These are phyloP conservation scores for Staphylotrichum longicolle DNA, from an alignment of 495 filamentous ascomycete genomes.

Conservation along the genomic window DNA sequence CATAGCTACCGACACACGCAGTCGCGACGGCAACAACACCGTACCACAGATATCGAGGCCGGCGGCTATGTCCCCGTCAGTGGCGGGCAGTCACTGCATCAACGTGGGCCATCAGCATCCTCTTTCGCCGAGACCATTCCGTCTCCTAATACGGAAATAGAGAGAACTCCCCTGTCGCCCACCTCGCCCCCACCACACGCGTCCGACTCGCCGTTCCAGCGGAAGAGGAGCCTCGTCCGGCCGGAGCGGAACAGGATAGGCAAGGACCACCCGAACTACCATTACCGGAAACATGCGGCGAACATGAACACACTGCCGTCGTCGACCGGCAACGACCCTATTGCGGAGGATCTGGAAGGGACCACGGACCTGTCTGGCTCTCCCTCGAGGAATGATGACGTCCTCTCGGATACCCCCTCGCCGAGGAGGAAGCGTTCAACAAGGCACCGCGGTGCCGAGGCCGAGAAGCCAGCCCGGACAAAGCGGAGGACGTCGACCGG, in stretches of 20 bases:
- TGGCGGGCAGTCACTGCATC: slow-evolving; percentile 40
- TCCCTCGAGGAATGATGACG: slow-evolving; percentile 40
- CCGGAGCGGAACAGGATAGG: slow-evolving; percentile 84
- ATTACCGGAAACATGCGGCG: slow-evolving; percentile 87
- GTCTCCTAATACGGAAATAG: slow-evolving; percentile 48
- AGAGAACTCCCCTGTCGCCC: slow-evolving; percentile 45
- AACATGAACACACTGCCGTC: slow-evolving; percentile 87
- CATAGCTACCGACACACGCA: slow-evolving; percentile 62
- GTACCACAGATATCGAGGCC: slow-evolving; percentile 65
- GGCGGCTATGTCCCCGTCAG: slow-evolving; percentile 47
- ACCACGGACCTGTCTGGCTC: slow-evolving; percentile 44
- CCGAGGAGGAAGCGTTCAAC: slow-evolving; percentile 31
- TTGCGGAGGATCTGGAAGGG: slow-evolving; percentile 65
- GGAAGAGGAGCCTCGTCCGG: slow-evolving; percentile 81
- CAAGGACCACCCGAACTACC: slow-evolving; percentile 84
- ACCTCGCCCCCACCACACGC: slow-evolving; percentile 24
- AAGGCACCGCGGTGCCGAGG: slow-evolving; percentile 28
- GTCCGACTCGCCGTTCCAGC: slow-evolving; percentile 45
- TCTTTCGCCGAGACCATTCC: slow-evolving; percentile 51
- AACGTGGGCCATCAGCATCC: slow-evolving; percentile 49
- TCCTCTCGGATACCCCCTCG: slow-evolving; percentile 39
- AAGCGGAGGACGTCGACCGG: slow-evolving; percentile 35
- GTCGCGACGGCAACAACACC: slow-evolving; percentile 57
- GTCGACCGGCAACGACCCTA: slow-evolving; percentile 85
- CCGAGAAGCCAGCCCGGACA: slow-evolving; percentile 39